Evolutionary conservation across 2,329 filamentous ascomycete species (phyloP).

Genomic region (Fusarium floridanum): DNA sequence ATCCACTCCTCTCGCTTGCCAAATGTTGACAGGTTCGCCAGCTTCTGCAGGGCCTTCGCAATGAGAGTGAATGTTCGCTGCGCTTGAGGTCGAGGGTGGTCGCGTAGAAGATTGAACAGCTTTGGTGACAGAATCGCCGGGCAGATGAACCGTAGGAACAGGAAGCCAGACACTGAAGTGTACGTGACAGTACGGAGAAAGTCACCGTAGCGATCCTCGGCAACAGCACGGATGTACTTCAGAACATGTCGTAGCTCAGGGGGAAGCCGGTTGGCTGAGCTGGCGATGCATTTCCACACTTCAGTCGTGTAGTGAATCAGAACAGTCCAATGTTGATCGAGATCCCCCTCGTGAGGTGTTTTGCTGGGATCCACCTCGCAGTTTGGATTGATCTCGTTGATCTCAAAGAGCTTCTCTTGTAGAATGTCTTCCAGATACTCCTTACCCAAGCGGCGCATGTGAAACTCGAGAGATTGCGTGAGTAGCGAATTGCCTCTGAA

Average conservation of each 20-base stretch:
- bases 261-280: conserved; percentile 81
- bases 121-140: conserved; percentile 97
- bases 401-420: conserved; percentile 86
- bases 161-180: conserved; percentile 93
- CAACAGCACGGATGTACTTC: conserved; percentile 90
- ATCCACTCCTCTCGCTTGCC: conserved; percentile 98
- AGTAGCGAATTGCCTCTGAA: conserved; percentile 95
- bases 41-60: conserved; percentile 89
- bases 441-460: conserved; percentile 94
- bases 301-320: conserved; percentile 83
- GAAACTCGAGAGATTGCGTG: conserved; percentile 92
- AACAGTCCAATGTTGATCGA: conserved; percentile 85
- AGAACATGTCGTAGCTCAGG: conserved; percentile 87
- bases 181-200: conserved; percentile 91
- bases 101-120: conserved; percentile 85
- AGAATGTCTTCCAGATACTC: conserved; percentile 92
- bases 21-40: conserved; percentile 91
- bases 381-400: conserved; percentile 90
- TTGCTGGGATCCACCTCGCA: conserved; percentile 96
- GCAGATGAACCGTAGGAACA: conserved; percentile 95
- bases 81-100: conserved; percentile 85
- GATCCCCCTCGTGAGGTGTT: conserved; percentile 72
- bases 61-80: conserved; percentile 92
- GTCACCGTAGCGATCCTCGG: conserved; percentile 94
- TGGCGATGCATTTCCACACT: conserved; percentile 86